Conservation (phyloP, 768 basidiomycete species). For the Neoboletus magnificus region DNA sequence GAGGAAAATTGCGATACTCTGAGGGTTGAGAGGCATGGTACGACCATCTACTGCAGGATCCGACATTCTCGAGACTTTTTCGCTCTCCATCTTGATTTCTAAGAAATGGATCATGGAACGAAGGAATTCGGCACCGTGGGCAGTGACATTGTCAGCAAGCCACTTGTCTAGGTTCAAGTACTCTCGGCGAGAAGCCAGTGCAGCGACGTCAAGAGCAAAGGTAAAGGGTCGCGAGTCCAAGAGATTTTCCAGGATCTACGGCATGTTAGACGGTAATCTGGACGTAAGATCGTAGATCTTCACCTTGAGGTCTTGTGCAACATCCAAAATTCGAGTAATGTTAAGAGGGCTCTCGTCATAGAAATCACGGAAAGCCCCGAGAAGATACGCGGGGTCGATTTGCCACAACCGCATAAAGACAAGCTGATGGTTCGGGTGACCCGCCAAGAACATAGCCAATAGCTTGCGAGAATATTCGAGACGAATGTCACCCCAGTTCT, state of each 20-base stretch:
- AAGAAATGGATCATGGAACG: constrained; percentile 85
- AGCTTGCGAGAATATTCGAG: constrained; percentile 84
- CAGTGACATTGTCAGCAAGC: constrained; percentile 82
- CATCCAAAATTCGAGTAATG: constrained; percentile 91
- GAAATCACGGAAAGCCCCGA: constrained; percentile 85
- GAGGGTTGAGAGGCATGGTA: constrained; percentile 84
- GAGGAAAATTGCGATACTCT: constrained; percentile 89
- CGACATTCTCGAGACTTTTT: constrained; percentile 70
- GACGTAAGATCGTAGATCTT: constrained; percentile 16
- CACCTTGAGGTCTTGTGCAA: constrained; percentile 93
- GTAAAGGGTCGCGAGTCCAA: constrained; percentile 85
- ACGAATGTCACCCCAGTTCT: constrained; percentile 85
- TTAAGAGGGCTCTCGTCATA: constrained; percentile 91
- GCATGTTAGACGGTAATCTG: constrained; percentile 2
- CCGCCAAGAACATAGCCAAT: constrained; percentile 84
- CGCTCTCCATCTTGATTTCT: constrained; percentile 89
- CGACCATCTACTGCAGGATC: constrained; percentile 75
- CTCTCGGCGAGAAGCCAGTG: constrained; percentile 88
- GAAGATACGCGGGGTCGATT: constrained; percentile 80
- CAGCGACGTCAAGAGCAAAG: constrained; percentile 92
- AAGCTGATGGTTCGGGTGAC: constrained; percentile 92
- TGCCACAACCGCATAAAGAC: constrained; percentile 98
- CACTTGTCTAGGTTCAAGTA: constrained; percentile 96
- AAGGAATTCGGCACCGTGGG: constrained; percentile 83
- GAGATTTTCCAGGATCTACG: constrained; percentile 85